Base-by-base conservation (phyloP, 176 grass and related monocot genomes). In the Aegilops tauschii region DNA sequence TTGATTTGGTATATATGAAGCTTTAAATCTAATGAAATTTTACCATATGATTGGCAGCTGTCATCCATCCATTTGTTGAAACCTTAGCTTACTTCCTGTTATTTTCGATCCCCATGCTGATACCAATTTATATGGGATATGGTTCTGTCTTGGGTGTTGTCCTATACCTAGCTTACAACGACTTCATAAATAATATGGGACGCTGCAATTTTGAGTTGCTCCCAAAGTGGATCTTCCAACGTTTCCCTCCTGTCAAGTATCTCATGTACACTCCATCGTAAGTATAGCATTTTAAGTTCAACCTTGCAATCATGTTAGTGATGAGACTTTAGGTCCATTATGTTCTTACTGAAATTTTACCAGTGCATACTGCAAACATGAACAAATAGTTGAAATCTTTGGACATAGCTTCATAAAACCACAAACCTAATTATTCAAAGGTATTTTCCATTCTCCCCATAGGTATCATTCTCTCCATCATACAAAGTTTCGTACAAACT, bases 181-280 rank as follows among this genome's bases (percentile, higher is more conserved):
- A 98, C 73, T 95, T 98, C 82, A 98, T 98, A 93, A 98, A 98
- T 80, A 98, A 95, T 66, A 90, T 98, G 91, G 95, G 95, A 0
- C 95, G 95, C 77, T 98, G 95, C 86, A 98, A 98, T 18, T 93
- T 98, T 71, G 93, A 98, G 80, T 30, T 98, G 68, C 87, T 98
- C 25, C 95, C 95, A 1, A 92, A 83, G 25, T 93, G 89, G 93
- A 52, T 95, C 9, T 98, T 98, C 61, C 23, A 76, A 30, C 79
- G 72, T 47, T 93, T 97, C 44, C 95, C 95, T 8, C 91, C 91
- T 37, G 93, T 97, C 59, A 97, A 97, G 83, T 95, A 97, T 83
- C 89, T 97, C 63, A 93, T 97, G 91, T 97, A 97, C 58, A 97
- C 95, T 1, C 95, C 93, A 31, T 97, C 95, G 93, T 97, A 93